These are phyloP conservation scores for Talaromyces sp. DNA, from an alignment of 2,329 filamentous ascomycete genomes.

Conservation along the genomic window DNA sequence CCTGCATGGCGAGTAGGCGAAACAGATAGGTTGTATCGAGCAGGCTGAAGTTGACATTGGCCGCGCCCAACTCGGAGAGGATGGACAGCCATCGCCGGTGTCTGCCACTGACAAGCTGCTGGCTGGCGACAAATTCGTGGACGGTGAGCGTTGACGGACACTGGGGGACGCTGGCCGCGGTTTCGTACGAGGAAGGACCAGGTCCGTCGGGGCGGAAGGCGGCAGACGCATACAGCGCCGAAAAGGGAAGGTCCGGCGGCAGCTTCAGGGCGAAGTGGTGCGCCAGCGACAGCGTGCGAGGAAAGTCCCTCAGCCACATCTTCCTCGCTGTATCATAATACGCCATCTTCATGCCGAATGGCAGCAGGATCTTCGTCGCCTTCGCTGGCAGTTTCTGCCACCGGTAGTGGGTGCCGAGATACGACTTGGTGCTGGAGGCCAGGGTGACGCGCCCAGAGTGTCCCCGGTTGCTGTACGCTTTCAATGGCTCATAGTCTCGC, in stretches of 20 bases:
- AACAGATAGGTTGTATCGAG: conserved; percentile 47
- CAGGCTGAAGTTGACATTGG: conserved; percentile 56
- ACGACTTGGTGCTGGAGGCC: conserved; percentile 44
- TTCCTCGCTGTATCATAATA: background rate
- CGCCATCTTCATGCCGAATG: background rate
- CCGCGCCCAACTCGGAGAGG: conserved; percentile 45
- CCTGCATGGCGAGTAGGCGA: conserved; percentile 48
- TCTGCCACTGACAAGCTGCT: conserved; percentile 39
- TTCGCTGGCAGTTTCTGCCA: conserved; percentile 35
- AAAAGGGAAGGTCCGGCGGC: conserved; percentile 33
- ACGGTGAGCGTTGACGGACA: conserved; percentile 43
- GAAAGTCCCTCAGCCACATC: conserved; percentile 29
- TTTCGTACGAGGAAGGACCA: conserved; percentile 46
- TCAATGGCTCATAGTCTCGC: background rate
- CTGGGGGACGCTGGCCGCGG: conserved; percentile 40
- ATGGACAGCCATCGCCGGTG: conserved; percentile 44
- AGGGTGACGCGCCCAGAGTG: conserved; percentile 27
- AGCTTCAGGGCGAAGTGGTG: conserved; percentile 40
- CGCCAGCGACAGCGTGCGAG: conserved; percentile 43
- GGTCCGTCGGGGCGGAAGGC: conserved; percentile 22
- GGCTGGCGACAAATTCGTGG: conserved; percentile 46
- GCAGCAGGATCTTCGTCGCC: conserved; percentile 18
- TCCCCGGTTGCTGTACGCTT: conserved; percentile 10
- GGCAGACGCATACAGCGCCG: conserved; percentile 16
- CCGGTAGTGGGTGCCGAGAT: conserved; percentile 45